phyloP scores from a whole-genome alignment of 345 rosid species.

The Eucalyptus leucophloia region DNA sequence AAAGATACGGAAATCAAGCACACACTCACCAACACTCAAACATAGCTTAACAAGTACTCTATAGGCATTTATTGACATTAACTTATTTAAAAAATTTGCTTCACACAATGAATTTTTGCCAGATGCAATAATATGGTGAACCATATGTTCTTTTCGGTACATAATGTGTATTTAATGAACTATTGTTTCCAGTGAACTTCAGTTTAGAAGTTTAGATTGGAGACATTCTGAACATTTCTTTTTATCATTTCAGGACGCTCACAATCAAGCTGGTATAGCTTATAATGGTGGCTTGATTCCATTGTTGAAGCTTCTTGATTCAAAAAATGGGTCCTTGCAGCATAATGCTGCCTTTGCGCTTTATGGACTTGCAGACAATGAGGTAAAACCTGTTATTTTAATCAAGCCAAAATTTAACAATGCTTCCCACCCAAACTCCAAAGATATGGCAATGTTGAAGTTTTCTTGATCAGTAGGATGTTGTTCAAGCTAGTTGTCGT shows the following conservation, averaged over 20 bases:
- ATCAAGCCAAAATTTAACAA: not conserved
- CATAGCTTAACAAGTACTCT: not conserved
- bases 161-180: not conserved
- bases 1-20: not conserved
- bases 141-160: not conserved
- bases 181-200: not conserved
- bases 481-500: not conserved
- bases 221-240: not conserved
- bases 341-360: conserved; percentile 99
- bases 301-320: conserved; percentile 87
- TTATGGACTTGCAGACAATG: conserved; percentile 98
- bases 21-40: not conserved
- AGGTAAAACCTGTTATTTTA: conserved; percentile 35
- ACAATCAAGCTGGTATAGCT: conserved; percentile 97
- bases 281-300: conserved; percentile 90
- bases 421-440: not conserved
- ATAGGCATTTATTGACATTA: not conserved
- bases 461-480: not conserved
- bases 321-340: conserved; percentile 94
- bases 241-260: conserved; percentile 48
- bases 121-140: not conserved
- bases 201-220: not conserved
- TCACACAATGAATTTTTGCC: not conserved
- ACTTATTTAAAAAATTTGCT: not conserved
- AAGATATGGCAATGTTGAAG: not conserved